Percentiles rank a stretch among this genome's conserved stretches.
These are phyloP conservation scores for Fusarium transvaalense DNA, from an alignment of 2,329 filamentous ascomycete species.

Conservation along the genomic window DNA sequence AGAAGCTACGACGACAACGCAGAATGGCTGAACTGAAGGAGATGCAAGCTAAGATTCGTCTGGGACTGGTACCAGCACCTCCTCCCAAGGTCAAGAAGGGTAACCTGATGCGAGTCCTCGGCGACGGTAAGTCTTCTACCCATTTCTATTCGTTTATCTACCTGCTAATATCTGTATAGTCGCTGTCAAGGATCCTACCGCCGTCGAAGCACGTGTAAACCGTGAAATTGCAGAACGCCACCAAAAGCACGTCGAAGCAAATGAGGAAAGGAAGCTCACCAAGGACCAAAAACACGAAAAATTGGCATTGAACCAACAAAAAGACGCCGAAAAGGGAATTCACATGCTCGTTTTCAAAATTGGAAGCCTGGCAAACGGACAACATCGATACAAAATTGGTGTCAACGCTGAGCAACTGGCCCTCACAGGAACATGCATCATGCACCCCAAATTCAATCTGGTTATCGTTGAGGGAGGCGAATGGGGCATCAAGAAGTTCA, in stretches of 20 bases:
- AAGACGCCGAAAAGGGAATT: constrained; percentile 88
- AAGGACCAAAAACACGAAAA: constrained; percentile 92
- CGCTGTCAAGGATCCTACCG: constrained; percentile 93
- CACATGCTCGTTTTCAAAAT: constrained; percentile 91
- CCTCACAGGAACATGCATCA: constrained; percentile 89
- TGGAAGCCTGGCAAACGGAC: constrained; percentile 87
- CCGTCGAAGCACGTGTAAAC: constrained; percentile 94
- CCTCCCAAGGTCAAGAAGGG: constrained; percentile 97
- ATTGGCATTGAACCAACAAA: constrained; percentile 82
- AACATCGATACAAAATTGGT: constrained; percentile 92
- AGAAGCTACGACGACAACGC: constrained; percentile 88
- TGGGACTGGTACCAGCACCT: constrained; percentile 89
- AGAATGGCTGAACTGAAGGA: constrained; percentile 95
- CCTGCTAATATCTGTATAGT: constrained; percentile 49
- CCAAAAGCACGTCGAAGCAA: constrained; percentile 79
- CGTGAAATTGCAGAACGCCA: constrained; percentile 90
- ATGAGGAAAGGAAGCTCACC: constrained; percentile 87
- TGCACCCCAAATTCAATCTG: constrained; percentile 89
- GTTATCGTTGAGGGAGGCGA: constrained; percentile 92
- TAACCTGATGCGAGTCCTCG: constrained; percentile 96
- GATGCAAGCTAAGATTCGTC: constrained; percentile 92
- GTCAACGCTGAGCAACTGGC: constrained; percentile 91
- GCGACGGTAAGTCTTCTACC: constrained; percentile 71
- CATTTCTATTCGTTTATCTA: background rate
- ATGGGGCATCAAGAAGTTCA: constrained; percentile 85